Evolutionary conservation across 129 eudicot species (phyloP), one percentile per base, ranked within the genome.

Genomic region (Arctium lappa): DNA sequence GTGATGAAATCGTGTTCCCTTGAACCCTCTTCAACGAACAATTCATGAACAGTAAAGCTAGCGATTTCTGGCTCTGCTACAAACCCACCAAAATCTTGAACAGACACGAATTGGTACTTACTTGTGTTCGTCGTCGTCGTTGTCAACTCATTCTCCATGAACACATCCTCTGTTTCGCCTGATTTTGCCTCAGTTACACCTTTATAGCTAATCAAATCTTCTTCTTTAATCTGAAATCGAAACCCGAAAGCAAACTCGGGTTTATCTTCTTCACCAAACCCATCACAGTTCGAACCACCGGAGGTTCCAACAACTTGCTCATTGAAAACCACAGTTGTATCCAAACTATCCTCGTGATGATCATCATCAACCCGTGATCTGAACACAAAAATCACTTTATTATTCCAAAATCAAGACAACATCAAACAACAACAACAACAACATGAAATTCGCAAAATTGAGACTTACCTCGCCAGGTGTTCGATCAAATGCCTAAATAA

Each of bases 21-120:
- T 81, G 85, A 84, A 73, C 74, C 87, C 12, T 74, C 75, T 73
- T 84, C 87, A 77, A 83, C 78, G 86, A 89, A 91, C 82, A 91
- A 44, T 74, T 94, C 97, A 63, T 91, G 89, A 56, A 92, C 91
- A 72, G 85, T 78, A 75, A 89, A 92, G 76, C 83, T 87, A 82
- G 12, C 85, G 12, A 83, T 44, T 83, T 93, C 68, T 71, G 94
- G 89, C 78, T 88, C 88, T 69, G 74, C 85, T 22, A 90, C 76
- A 83, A 81, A 87, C 72, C 86, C 92, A 85, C 89, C 80, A 5
- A 85, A 72, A 91, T 89, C 85, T 74, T 89, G 69, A 12, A 79
- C 92, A 40, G 92, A 78, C 9, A 56, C 8, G 32, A 88, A 86
- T 63, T 89, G 84, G 69, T 83, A 94, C 85, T 88, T 92, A 77